Conservation (phyloP, 257 asterid genomes). For the Capsicum baccatum region DNA sequence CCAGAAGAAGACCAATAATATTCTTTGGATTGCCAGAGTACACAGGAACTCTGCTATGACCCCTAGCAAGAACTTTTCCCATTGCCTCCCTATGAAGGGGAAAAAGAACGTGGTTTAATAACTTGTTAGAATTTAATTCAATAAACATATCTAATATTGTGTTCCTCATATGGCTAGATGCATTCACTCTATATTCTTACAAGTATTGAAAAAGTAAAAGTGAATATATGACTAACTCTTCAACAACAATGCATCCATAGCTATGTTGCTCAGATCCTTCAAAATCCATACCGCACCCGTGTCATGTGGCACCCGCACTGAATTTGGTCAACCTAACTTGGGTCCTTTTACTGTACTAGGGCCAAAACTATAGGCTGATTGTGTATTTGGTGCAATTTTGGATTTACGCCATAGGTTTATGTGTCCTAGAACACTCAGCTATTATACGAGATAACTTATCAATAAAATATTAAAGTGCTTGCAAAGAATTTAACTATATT, state of each 20-base stretch:
- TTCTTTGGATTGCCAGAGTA: slow-evolving; percentile 76
- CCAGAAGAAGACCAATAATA: slow-evolving; percentile 84
- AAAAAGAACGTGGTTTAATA: neutral
- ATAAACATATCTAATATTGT: neutral
- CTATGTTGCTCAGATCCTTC: neutral
- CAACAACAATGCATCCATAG: neutral
- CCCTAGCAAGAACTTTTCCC: slow-evolving; percentile 87
- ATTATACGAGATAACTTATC: neutral
- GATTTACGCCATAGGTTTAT: neutral
- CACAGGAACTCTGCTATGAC: slow-evolving; percentile 97
- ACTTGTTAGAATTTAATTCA: neutral
- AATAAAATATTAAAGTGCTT: neutral
- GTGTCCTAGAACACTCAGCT: neutral
- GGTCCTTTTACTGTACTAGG: neutral
- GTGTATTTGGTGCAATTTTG: neutral
- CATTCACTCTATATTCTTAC: neutral
- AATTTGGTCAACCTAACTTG: neutral
- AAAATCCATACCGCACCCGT: neutral
- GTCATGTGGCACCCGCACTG: neutral
- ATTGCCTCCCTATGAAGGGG: slow-evolving; percentile 76
- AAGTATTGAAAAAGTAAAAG: neutral
- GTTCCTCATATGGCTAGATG: neutral
- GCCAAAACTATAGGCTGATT: neutral
- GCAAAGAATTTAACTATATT: neutral
- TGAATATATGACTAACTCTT: neutral